Evolutionary conservation across 805 yeast species (phyloP).

Genomic region (Yamadazyma insecticola): DNA sequence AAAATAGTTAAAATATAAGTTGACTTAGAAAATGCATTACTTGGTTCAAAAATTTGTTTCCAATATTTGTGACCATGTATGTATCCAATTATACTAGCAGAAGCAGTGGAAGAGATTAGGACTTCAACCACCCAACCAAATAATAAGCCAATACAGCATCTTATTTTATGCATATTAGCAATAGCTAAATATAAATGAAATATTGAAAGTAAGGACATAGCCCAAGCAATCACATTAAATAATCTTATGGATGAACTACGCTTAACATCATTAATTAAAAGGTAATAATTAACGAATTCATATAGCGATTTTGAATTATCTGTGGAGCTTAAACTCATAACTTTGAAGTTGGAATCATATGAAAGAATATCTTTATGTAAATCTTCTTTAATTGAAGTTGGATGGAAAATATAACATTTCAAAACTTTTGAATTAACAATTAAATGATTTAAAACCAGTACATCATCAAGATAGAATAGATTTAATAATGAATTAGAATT

Average conservation of each 20-base stretch:
- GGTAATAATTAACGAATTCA: slow-evolving; percentile 3
- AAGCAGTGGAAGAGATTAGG: slow-evolving; percentile 20
- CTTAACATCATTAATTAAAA: too few species aligned
- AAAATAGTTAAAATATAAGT: slow-evolving; percentile 19
- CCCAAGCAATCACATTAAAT: too few species aligned
- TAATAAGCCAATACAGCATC: slow-evolving; percentile 31
- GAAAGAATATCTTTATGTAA: neutral
- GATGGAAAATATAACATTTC: slow-evolving; percentile 19
- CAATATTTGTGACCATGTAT: slow-evolving; percentile 16
- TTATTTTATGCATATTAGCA: slow-evolving; percentile 29
- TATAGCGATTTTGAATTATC: too few species aligned
- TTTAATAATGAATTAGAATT: slow-evolving; percentile 17
- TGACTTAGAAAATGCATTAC: slow-evolving; percentile 17
- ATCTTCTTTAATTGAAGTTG: neutral
- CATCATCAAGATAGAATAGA: slow-evolving; percentile 20
- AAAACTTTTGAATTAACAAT: slow-evolving; percentile 20
- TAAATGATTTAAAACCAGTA: slow-evolving; percentile 23
- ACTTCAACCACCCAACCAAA: slow-evolving; percentile 32
- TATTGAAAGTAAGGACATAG: too few species aligned
- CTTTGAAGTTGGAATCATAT: too few species aligned
- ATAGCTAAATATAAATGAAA: slow-evolving; percentile 23
- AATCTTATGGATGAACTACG: too few species aligned
- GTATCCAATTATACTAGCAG: slow-evolving; percentile 19
- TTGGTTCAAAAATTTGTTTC: slow-evolving; percentile 25
- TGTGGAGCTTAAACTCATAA: too few species aligned